Conservation (phyloP, 495 filamentous ascomycete genomes). For the Hyaloscypha bicolor region DNA sequence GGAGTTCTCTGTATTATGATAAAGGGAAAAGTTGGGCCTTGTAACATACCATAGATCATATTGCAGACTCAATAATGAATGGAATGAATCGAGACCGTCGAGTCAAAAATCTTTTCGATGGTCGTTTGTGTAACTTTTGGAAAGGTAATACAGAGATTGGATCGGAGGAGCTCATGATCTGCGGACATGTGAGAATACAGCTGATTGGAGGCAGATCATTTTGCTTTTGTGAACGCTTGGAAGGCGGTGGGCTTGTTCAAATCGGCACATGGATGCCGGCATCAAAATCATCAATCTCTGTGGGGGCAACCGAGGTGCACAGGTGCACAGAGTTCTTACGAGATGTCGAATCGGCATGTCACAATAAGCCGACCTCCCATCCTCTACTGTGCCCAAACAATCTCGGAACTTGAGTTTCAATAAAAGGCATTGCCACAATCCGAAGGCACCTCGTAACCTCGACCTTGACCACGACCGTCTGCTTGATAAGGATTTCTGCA, state of each 20-base stretch:
- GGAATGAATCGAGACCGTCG: slow-evolving; percentile 16
- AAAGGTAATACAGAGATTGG: not conserved
- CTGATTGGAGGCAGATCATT: not conserved
- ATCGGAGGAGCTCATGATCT: not conserved
- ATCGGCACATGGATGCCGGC: not conserved
- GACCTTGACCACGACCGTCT: not conserved
- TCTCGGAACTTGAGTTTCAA: not conserved
- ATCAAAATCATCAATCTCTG: not conserved
- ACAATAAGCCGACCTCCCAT: not conserved
- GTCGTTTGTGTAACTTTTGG: not conserved
- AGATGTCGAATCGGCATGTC: not conserved
- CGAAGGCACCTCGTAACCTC: no score
- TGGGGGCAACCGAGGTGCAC: not conserved
- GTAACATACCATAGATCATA: slow-evolving; percentile 36
- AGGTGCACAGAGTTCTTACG: not conserved
- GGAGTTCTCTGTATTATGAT: slow-evolving; percentile 28
- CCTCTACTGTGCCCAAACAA: not conserved
- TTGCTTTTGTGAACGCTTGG: not conserved
- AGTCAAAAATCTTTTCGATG: not conserved
- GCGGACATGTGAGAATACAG: not conserved
- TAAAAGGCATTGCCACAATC: not conserved
- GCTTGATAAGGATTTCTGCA: not conserved
- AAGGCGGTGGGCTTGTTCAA: not conserved
- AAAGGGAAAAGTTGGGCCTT: slow-evolving; percentile 23
- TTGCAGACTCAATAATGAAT: slow-evolving; percentile 34